Evolutionary conservation across 805 yeast species (phyloP).

Genomic region (Diddensiella caesifluorescens): DNA sequence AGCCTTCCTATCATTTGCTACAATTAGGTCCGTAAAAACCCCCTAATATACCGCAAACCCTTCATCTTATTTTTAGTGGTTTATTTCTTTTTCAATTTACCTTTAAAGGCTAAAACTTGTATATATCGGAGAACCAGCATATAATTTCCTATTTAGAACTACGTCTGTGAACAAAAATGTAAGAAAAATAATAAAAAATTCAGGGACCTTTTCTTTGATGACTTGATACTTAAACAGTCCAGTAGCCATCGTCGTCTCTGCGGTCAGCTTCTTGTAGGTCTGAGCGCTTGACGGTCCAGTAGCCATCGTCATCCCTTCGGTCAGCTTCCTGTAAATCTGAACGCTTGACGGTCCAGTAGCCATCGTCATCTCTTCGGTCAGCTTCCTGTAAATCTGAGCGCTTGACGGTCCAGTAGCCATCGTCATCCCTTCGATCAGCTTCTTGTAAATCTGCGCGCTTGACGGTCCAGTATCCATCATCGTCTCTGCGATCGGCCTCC

Average conservation of each 20-base stretch:
- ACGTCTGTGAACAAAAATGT: too few species aligned
- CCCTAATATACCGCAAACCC: too few species aligned
- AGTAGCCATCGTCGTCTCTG: conserved; percentile 1
- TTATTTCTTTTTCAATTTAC: too few species aligned
- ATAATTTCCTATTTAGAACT: too few species aligned
- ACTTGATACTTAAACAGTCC: not conserved
- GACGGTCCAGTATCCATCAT: conserved; percentile 6
- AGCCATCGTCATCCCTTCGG: conserved; percentile 1
- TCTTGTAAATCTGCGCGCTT: conserved; percentile 2
- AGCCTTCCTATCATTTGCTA: too few species aligned
- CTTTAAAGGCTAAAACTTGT: too few species aligned
- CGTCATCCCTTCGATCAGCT: conserved; percentile 2
- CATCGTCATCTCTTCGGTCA: conserved; percentile 2
- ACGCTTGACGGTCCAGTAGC: conserved; percentile 1
- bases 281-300: conserved; percentile 2
- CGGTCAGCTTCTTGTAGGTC: not conserved
- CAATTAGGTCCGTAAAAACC: too few species aligned
- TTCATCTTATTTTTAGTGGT: too few species aligned
- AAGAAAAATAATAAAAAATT: too few species aligned
- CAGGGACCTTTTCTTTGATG: too few species aligned
- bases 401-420: conserved; percentile 6
- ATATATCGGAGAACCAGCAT: too few species aligned
- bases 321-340: not conserved
- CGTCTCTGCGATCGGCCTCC: not conserved
- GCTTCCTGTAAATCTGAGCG: conserved; percentile 3